Base-by-base conservation (phyloP, 1,284 basidiomycete species). In the Leccinum pachyderme region DNA sequence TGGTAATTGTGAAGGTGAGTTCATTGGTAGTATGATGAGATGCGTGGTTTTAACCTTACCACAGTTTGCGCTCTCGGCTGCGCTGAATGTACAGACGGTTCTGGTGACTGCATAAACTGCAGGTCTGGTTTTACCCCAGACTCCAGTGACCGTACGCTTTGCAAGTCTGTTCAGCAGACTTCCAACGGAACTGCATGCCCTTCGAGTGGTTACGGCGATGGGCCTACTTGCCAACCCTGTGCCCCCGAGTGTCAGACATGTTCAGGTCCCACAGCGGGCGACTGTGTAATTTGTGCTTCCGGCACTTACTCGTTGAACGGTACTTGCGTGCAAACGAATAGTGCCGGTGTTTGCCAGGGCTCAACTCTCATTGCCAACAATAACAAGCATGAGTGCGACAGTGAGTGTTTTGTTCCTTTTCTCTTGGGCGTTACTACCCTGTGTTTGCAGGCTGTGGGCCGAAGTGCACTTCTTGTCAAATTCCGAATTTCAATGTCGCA, bases 281-380 rank as follows among this genome's bases (percentile, higher is more conserved):
- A 89, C 55, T 93, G 91, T 62, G 77, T 86, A 41, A 68, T 82
- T 18, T 92, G 89, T 58, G 81, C 79, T 9, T 66, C 76, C 0
- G 84, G 84, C 0, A 77, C 74, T 49, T 90, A 80, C 65, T 69
- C 75, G 22, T 75, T 85, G 57, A 84, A 86, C 53, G 86, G 88
- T 1, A 75, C 69, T 45, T 92, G 91, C 62, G 86, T 91, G 5
- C 70, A 78, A 37, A 77, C 84, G 15, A 79, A 86, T 63, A 73
- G 71, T 18, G 79, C 82, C 58, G 91, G 91, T 12, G 81, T 90
- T 18, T 93, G 91, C 70, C 71, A 80, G 41, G 82, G 86, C 27
- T 78, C 86, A 6, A 81, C 76, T 58, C 71, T 89, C 56, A 80
- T 93, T 41, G 89, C 83, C n/a, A 87, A 93, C 62, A 91, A 91